A percentile compares a stretch with the other conserved stretches of the same genome.
These are phyloP conservation scores for Cicer pinnatifidum DNA, from an alignment of 306 rosid genomes.

Conservation along the genomic window DNA sequence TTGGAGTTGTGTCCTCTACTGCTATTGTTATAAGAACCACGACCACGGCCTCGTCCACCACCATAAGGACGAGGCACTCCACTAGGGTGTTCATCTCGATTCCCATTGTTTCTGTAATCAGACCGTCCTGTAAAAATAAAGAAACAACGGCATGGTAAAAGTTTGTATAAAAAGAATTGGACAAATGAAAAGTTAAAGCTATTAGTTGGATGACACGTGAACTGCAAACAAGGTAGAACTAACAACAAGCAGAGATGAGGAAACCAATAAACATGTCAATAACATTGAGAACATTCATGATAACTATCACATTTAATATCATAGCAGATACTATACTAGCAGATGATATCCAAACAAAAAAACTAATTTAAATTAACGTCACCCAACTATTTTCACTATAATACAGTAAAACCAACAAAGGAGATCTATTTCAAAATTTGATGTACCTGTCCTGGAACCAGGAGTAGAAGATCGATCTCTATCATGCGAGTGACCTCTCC, in stretches of 20 bases:
- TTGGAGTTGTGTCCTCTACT: constrained; percentile 61
- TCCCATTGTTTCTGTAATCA: constrained; percentile 65
- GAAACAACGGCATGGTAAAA: background rate
- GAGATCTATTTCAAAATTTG: constrained; percentile 1
- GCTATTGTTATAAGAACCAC: constrained; percentile 61
- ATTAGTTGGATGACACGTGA: constrained; percentile 11
- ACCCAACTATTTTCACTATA: constrained; percentile 21
- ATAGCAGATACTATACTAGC: constrained; percentile 10
- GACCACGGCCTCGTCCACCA: constrained; percentile 67
- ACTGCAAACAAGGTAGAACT: constrained; percentile 22
- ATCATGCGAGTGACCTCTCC: constrained; percentile 82
- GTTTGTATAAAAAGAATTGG: background rate
- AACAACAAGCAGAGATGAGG: constrained; percentile 22
- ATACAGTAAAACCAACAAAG: background rate
- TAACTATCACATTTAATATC: background rate
- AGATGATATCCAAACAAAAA: constrained; percentile 13
- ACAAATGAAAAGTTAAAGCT: constrained; percentile 1
- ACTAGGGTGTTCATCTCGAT: constrained; percentile 82
- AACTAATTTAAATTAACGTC: constrained; percentile 10
- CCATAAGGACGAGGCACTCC: constrained; percentile 89
- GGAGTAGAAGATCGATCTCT: constrained; percentile 90
- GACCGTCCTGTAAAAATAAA: constrained; percentile 55
- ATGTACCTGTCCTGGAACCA: constrained; percentile 83
- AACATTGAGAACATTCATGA: background rate
- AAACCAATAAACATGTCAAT: background rate